Conservation (phyloP, 2,329 filamentous ascomycete genomes). For the Corniculantispora saksenae region DNA sequence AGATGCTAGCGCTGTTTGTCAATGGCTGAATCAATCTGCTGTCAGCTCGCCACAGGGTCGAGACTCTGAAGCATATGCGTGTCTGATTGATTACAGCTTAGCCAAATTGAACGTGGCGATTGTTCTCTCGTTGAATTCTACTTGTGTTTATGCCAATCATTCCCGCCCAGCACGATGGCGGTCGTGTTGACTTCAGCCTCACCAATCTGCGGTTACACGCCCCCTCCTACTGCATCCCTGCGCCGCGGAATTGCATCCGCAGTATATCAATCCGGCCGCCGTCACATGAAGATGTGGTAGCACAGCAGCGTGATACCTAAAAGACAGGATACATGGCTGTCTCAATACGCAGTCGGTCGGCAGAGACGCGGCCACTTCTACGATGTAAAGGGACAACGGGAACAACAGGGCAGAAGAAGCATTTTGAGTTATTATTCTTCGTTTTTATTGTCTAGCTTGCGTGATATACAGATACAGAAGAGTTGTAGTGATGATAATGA, state of each 20-base stretch:
- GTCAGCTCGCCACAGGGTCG: slow-evolving; percentile 6
- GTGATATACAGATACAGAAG: slow-evolving; percentile 14
- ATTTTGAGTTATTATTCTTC: not conserved
- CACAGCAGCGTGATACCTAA: not conserved
- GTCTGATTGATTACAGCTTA: not conserved
- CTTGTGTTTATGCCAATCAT: not conserved
- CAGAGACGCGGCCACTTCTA: not conserved
- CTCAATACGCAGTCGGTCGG: too few species aligned
- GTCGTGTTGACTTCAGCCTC: not conserved
- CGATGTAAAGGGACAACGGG: not conserved
- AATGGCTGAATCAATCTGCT: not conserved
- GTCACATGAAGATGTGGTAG: slow-evolving; percentile 1
- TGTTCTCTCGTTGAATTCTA: not conserved
- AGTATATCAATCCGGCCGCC: not conserved
- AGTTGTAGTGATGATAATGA: slow-evolving; percentile 23
- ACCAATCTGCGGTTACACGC: not conserved
- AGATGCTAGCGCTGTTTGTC: not conserved
- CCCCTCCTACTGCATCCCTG: not conserved
- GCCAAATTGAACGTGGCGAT: not conserved
- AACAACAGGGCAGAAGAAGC: not conserved
- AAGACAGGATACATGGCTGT: too few species aligned
- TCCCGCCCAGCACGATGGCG: not conserved
- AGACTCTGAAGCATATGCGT: not conserved
- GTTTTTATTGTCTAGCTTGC: slow-evolving; percentile 6
- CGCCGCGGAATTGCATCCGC: slow-evolving; percentile 6